phyloP scores from a whole-genome alignment of 495 filamentous ascomycete genomes.

The Penicillium dipodomyicola region DNA sequence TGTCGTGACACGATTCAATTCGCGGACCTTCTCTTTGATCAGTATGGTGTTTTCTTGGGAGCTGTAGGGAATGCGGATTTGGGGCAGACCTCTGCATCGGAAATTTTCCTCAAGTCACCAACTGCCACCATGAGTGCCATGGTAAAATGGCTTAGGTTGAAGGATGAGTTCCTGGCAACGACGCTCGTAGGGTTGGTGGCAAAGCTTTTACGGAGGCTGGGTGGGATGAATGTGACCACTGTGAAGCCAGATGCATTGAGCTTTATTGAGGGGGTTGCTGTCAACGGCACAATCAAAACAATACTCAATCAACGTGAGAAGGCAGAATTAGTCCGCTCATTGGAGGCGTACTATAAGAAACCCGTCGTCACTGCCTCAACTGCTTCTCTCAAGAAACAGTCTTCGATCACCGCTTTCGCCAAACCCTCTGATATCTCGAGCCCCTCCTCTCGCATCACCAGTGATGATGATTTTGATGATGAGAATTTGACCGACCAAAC shows the following conservation, averaged over 20 bases:
- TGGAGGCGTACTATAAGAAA: constrained; percentile 71
- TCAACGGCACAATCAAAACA: constrained; percentile 59
- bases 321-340: constrained; percentile 73
- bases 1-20: constrained; percentile 92
- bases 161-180: constrained; percentile 76
- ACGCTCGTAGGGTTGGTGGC: constrained; percentile 65
- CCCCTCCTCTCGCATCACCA: constrained; percentile 32
- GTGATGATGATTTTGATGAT: constrained; percentile 47
- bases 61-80: constrained; percentile 53
- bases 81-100: constrained; percentile 41
- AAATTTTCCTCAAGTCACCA: constrained; percentile 54
- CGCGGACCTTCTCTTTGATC: constrained; percentile 77
- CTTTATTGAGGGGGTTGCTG: constrained; percentile 60
- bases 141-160: constrained; percentile 78
- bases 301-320: constrained; percentile 74
- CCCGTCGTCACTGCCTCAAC: constrained; percentile 47
- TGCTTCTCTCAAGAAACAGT: constrained; percentile 58
- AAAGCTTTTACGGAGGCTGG: constrained; percentile 72
- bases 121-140: constrained; percentile 63
- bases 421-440: constrained; percentile 40
- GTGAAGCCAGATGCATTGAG: constrained; percentile 58
- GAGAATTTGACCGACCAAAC: constrained; percentile 38
- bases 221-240: constrained; percentile 62
- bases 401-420: constrained; percentile 64
- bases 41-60: constrained; percentile 74